phyloP scores from a whole-genome alignment of 2,329 filamentous ascomycete genomes.

The Penicillium glabrum region DNA sequence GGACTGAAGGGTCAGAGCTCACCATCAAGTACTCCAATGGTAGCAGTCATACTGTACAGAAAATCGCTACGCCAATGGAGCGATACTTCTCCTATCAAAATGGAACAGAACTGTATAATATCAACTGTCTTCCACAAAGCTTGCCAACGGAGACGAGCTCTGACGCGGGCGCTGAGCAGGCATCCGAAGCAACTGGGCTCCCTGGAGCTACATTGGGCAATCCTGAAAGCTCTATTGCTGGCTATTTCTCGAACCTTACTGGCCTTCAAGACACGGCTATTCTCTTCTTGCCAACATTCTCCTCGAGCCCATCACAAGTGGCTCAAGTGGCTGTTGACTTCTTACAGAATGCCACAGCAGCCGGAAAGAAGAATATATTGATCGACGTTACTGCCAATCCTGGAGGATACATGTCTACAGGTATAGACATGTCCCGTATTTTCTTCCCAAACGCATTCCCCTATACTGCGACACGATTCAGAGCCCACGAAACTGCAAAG shows the following conservation, averaged over 20 bases:
- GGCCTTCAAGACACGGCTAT: slow-evolving; percentile 48
- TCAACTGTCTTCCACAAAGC: slow-evolving; percentile 20
- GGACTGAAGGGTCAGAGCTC: slow-evolving; percentile 20
- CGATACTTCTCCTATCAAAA: slow-evolving; percentile 21
- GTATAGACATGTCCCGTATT: slow-evolving; percentile 54
- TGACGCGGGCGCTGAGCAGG: slow-evolving; percentile 15
- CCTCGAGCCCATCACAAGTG: slow-evolving; percentile 17
- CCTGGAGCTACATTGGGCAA: slow-evolving; percentile 21
- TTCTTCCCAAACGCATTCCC: slow-evolving; percentile 51
- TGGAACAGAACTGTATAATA: slow-evolving; percentile 18
- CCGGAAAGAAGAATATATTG: slow-evolving; percentile 60
- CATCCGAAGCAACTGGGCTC: slow-evolving; percentile 16
- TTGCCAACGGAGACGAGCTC: slow-evolving; percentile 8
- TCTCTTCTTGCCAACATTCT: slow-evolving; percentile 37
- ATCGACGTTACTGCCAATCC: slow-evolving; percentile 64
- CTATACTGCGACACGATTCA: slow-evolving; percentile 49
- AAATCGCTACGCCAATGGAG: slow-evolving; percentile 17
- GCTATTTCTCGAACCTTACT: slow-evolving; percentile 46
- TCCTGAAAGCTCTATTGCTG: slow-evolving; percentile 35
- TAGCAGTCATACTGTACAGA: slow-evolving; percentile 16
- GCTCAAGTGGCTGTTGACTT: slow-evolving; percentile 23
- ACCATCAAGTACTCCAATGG: slow-evolving; percentile 22
- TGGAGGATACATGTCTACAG: slow-evolving; percentile 54
- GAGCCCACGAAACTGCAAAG: slow-evolving; percentile 44
- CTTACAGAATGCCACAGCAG: slow-evolving; percentile 26